These are phyloP conservation scores for Paramecium pentaurelia DNA, from an alignment of 73 alveolate genomes.

Conservation along the genomic window DNA sequence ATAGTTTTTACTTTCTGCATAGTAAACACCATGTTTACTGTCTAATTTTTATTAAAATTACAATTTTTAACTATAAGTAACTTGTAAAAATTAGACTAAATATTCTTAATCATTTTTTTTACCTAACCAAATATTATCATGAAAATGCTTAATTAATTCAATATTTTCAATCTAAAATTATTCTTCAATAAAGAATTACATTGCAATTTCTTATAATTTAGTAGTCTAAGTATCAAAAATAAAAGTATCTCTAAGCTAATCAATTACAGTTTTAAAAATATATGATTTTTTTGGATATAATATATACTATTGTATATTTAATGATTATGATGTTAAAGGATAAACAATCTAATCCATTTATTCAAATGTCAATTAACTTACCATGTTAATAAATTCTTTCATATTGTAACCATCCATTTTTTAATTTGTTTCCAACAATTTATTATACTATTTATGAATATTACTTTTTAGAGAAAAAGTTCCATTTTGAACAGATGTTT, in stretches of 20 bases:
- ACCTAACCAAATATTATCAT: slow-evolving; percentile 5
- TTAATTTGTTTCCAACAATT: neutral
- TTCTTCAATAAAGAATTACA: neutral
- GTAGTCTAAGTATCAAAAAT: neutral
- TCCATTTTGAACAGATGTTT: neutral
- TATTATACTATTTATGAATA: neutral
- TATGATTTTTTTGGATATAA: neutral
- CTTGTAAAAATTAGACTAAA: neutral
- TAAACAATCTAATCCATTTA: neutral
- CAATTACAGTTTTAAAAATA: neutral
- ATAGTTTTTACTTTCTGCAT: neutral
- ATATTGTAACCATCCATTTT: neutral
- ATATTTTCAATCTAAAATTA: neutral
- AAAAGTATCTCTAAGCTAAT: neutral
- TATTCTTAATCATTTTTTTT: neutral
- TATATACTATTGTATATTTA: neutral
- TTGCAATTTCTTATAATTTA: neutral
- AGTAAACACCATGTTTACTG: slow-evolving; percentile 1
- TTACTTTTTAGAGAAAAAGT: neutral
- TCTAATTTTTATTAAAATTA: neutral
- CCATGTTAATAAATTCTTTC: neutral
- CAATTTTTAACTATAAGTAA: neutral
- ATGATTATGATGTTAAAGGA: neutral
- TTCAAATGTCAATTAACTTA: neutral
- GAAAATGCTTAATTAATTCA: neutral